Evolutionary conservation across 352 stramenopile species (phyloP).

Genomic region (Phytophthora pini): DNA sequence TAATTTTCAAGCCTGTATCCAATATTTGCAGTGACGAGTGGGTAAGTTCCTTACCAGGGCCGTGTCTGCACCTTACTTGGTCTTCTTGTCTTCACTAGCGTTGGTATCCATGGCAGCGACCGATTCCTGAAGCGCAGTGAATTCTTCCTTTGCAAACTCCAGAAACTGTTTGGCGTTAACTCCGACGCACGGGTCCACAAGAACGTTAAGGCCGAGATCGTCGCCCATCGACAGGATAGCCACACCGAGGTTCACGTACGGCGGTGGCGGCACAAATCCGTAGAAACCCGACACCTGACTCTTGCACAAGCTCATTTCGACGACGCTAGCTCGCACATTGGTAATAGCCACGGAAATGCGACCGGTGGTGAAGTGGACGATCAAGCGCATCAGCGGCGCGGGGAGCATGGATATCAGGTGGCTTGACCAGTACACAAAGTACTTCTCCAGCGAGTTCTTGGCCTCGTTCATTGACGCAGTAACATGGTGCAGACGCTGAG

Average conservation of each 20-base stretch:
- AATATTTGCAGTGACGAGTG: slow-evolving; percentile 5
- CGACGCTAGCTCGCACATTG: slow-evolving; percentile 69
- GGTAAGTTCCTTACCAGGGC: background rate
- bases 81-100: slow-evolving; percentile 37
- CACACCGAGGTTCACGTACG: slow-evolving; percentile 80
- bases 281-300: slow-evolving; percentile 65
- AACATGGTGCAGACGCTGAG: slow-evolving; percentile 59
- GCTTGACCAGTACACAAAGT: slow-evolving; percentile 72
- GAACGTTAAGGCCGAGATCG: slow-evolving; percentile 74
- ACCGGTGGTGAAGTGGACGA: slow-evolving; percentile 64
- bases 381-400: slow-evolving; percentile 49
- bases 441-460: slow-evolving; percentile 83
- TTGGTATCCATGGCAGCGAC: slow-evolving; percentile 39
- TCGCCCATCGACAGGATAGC: slow-evolving; percentile 77
- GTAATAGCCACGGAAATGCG: slow-evolving; percentile 70
- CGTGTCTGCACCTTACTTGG: slow-evolving; percentile 25
- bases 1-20: slow-evolving; percentile 9
- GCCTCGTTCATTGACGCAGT: slow-evolving; percentile 69
- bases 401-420: slow-evolving; percentile 67
- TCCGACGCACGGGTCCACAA: slow-evolving; percentile 75
- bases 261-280: slow-evolving; percentile 80
- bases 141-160: slow-evolving; percentile 69
- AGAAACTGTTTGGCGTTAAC: slow-evolving; percentile 72
- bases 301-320: slow-evolving; percentile 63
- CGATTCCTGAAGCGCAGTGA: slow-evolving; percentile 52